A percentile compares a stretch with the other conserved stretches of the same genome.
Evolutionary conservation across 176 grass and related monocot species (phyloP).

Genomic region (Eragrostis nindensis): DNA sequence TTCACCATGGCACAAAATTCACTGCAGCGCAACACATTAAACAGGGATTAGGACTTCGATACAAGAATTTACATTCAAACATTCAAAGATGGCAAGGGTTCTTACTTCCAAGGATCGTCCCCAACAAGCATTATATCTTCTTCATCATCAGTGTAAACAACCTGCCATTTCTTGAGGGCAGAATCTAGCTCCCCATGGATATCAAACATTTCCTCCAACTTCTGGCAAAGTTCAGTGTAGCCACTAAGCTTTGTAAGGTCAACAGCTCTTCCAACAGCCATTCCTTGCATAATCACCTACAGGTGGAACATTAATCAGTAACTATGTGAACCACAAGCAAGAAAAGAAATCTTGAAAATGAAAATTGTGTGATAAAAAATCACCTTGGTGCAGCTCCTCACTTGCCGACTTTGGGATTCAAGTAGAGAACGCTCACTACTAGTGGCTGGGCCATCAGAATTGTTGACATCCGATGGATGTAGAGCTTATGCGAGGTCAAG

Average conservation of each 20-base stretch:
- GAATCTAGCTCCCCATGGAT: constrained; percentile 67
- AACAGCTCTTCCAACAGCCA: constrained; percentile 89
- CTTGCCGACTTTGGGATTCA: constrained; percentile 69
- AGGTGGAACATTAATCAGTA: constrained; percentile 36
- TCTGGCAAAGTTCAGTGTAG: constrained; percentile 65
- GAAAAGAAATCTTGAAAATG: neutral
- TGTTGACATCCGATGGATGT: constrained; percentile 58
- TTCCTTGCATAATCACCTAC: constrained; percentile 94
- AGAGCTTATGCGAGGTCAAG: constrained; percentile 51
- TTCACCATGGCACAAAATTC: constrained; percentile 86
- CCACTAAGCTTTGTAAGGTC: constrained; percentile 77
- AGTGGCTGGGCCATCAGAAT: constrained; percentile 51
- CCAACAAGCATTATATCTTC: constrained; percentile 97
- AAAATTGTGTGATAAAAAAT: constrained; percentile 37
- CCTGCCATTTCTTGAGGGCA: constrained; percentile 67
- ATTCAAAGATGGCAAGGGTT: neutral
- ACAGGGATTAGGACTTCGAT: constrained; percentile 27
- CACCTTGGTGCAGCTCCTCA: constrained; percentile 98
- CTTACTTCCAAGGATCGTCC: constrained; percentile 97
- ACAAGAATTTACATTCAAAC: neutral
- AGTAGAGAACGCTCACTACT: constrained; percentile 56
- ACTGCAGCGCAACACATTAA: constrained; percentile 55
- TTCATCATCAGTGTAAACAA: constrained; percentile 83
- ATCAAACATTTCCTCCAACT: constrained; percentile 86
- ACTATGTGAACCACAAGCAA: constrained; percentile 3